phyloP scores from a whole-genome alignment of 768 basidiomycete genomes.

The Ramaria rubella region DNA sequence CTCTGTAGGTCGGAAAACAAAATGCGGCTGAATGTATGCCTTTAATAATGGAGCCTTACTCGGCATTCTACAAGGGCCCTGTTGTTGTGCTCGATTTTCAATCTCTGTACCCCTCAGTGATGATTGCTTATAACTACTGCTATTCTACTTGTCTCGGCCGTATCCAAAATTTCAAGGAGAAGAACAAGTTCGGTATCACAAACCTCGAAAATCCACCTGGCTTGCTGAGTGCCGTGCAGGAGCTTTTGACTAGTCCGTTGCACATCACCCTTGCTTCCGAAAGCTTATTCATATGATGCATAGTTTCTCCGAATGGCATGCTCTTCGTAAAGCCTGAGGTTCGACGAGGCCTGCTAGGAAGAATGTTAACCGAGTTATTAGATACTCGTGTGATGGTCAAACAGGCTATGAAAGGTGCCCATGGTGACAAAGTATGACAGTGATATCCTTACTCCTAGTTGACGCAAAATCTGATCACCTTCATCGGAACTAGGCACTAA shows the following conservation, averaged over 20 bases:
- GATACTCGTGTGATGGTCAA: slow-evolving; percentile 98
- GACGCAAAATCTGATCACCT: background rate
- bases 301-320: slow-evolving; percentile 94
- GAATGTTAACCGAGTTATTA: slow-evolving; percentile 89
- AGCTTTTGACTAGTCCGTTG: slow-evolving; percentile 66
- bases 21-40: slow-evolving; percentile 97
- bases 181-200: slow-evolving; percentile 81
- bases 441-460: slow-evolving; percentile 1
- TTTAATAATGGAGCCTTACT: slow-evolving; percentile 89
- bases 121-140: slow-evolving; percentile 98
- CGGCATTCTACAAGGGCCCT: slow-evolving; percentile 89
- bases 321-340: slow-evolving; percentile 85
- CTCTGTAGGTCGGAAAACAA: slow-evolving; percentile 78
- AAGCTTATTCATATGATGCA: background rate
- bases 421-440: slow-evolving; percentile 66
- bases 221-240: slow-evolving; percentile 58
- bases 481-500: slow-evolving; percentile 47
- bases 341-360: slow-evolving; percentile 75
- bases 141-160: slow-evolving; percentile 96
- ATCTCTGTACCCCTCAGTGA: slow-evolving; percentile 91
- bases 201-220: slow-evolving; percentile 62
- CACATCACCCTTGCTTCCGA: background rate
- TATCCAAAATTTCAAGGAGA: slow-evolving; percentile 77
- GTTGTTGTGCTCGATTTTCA: slow-evolving; percentile 94
- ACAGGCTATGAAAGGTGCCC: slow-evolving; percentile 83